These are phyloP conservation scores for Blastobotrys apis DNA, from an alignment of 1,139 yeast genomes.

Conservation along the genomic window DNA sequence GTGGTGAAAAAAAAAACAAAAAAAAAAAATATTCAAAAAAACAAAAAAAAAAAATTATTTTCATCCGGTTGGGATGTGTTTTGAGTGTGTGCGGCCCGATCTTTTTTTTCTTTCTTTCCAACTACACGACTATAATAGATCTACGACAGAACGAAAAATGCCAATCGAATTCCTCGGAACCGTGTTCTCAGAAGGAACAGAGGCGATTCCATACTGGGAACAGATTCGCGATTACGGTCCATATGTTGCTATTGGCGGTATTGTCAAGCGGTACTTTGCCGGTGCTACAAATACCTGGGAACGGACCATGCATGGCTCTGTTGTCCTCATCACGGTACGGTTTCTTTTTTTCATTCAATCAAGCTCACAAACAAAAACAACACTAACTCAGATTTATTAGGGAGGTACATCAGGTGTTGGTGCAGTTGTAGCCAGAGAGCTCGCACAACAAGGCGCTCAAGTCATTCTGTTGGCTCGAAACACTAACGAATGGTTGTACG, in stretches of 20 bases:
- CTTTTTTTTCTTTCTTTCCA: neutral
- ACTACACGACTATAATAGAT: neutral
- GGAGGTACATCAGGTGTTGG: slow-evolving; percentile 92
- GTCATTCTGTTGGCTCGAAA: slow-evolving; percentile 64
- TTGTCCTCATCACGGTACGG: slow-evolving; percentile 54
- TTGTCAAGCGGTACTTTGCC: slow-evolving; percentile 64
- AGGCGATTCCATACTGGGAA: slow-evolving; percentile 67
- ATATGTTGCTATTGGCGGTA: slow-evolving; percentile 42
- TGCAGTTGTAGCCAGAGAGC: slow-evolving; percentile 63
- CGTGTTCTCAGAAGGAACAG: slow-evolving; percentile 65
- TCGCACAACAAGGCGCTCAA: slow-evolving; percentile 85
- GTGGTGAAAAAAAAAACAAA: too few species aligned
- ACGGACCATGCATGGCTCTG: slow-evolving; percentile 86
- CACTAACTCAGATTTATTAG: too few species aligned
- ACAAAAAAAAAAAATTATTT: too few species aligned
- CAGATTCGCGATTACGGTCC: slow-evolving; percentile 55
- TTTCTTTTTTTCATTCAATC: neutral
- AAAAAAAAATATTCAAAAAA: neutral
- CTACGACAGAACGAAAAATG: slow-evolving; percentile 43
- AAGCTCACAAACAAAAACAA: neutral
- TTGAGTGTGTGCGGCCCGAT: neutral
- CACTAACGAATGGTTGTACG: slow-evolving; percentile 69
- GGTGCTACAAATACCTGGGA: slow-evolving; percentile 88
- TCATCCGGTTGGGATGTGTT: neutral
- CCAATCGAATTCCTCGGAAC: slow-evolving; percentile 75